Conservation (phyloP, 306 rosid species). For the Begonia loranthoides region DNA sequence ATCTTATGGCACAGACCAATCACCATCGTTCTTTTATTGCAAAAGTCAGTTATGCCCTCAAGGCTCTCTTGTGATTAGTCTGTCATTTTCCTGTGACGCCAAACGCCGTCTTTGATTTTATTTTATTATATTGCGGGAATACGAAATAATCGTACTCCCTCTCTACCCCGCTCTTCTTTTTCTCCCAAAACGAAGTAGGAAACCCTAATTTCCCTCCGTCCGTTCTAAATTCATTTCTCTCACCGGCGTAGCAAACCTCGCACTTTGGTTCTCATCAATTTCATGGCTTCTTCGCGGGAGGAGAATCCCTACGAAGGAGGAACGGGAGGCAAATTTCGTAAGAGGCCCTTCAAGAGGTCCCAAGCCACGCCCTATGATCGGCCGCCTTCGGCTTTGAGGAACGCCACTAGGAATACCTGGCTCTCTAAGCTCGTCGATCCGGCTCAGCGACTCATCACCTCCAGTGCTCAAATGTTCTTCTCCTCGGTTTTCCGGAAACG, state of each 20-base stretch:
- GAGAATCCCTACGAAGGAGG: slow-evolving; percentile 12
- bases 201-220: slow-evolving; percentile 13
- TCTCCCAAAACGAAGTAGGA: background rate
- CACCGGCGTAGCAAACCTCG: slow-evolving; percentile 4
- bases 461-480: slow-evolving; percentile 54
- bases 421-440: slow-evolving; percentile 83
- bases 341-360: slow-evolving; percentile 37
- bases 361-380: slow-evolving; percentile 85
- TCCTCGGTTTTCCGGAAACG: slow-evolving; percentile 57
- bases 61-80: background rate
- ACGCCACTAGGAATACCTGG: slow-evolving; percentile 53
- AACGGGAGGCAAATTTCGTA: slow-evolving; percentile 84
- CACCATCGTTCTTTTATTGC: background rate
- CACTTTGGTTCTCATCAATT: slow-evolving; percentile 5
- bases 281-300: slow-evolving; percentile 14
- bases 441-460: slow-evolving; percentile 59
- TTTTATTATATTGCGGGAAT: background rate
- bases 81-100: background rate
- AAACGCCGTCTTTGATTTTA: background rate
- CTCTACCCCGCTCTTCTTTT: background rate
- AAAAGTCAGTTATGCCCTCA: background rate
- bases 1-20: background rate
- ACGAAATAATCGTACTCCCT: background rate
- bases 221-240: background rate
- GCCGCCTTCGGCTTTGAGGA: slow-evolving; percentile 38